phyloP scores from a whole-genome alignment of 2,329 filamentous ascomycete genomes.

The Colletotrichum incanum region DNA sequence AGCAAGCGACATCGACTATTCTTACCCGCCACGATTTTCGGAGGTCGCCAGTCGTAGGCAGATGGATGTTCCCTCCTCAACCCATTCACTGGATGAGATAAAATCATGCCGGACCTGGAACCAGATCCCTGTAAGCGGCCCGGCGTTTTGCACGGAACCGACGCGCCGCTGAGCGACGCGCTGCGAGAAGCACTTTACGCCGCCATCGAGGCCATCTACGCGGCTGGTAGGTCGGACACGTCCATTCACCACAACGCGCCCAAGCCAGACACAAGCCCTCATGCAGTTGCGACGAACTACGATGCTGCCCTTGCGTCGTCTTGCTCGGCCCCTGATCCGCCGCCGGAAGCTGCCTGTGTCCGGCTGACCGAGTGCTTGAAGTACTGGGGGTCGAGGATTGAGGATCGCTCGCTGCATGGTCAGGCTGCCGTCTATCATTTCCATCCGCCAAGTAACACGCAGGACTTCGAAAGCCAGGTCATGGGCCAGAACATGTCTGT shows the following conservation, averaged over 20 bases:
- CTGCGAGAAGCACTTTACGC: conserved; percentile 22
- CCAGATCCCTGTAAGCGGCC: conserved; percentile 8
- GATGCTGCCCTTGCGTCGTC: background rate
- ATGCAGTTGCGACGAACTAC: background rate
- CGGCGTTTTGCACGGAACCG: conserved; percentile 26
- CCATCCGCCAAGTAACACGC: conserved; percentile 20
- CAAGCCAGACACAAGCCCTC: background rate
- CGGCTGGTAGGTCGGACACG: conserved; percentile 22
- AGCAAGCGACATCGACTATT: background rate
- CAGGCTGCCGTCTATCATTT: conserved; percentile 35
- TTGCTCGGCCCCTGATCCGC: background rate
- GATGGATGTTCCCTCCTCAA: background rate
- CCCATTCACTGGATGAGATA: conserved; percentile 6
- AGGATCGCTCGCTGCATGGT: conserved; percentile 4
- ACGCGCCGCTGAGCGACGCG: conserved; percentile 23
- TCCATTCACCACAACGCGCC: conserved; percentile 1
- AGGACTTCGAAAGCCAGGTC: conserved; percentile 25
- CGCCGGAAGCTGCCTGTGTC: conserved; percentile 2
- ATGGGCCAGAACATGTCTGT: conserved; percentile 18
- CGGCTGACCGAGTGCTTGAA: conserved; percentile 7
- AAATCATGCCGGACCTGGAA: conserved; percentile 29
- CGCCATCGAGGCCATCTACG: conserved; percentile 37
- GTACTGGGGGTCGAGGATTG: conserved; percentile 24
- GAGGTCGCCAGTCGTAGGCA: background rate
- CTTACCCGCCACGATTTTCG: background rate